These are phyloP conservation scores for Melanogaster broomeanus DNA, from an alignment of 768 basidiomycete species.

Conservation along the genomic window DNA sequence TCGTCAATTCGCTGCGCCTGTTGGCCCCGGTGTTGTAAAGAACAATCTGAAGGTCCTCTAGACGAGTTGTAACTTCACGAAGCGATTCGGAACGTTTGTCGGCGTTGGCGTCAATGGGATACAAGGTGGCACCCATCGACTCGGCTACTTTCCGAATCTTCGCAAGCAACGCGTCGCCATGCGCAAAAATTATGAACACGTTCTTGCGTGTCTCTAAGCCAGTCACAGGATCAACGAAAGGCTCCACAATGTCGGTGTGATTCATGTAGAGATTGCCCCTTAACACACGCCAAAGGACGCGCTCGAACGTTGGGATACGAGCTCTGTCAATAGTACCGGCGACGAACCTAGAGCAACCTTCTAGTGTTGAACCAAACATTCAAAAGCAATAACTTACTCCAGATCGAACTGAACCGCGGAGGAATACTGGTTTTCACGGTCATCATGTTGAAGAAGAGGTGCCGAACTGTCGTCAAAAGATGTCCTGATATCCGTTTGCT, in stretches of 20 bases:
- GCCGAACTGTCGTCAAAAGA: slow-evolving; percentile 93
- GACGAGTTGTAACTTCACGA: slow-evolving; percentile 80
- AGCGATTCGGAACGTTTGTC: slow-evolving; percentile 92
- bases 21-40: slow-evolving; percentile 87
- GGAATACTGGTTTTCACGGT: slow-evolving; percentile 68
- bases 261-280: slow-evolving; percentile 99
- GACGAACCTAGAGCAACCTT: slow-evolving; percentile 66
- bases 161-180: slow-evolving; percentile 86
- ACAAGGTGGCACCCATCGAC: slow-evolving; percentile 97
- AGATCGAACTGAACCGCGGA: slow-evolving; percentile 74
- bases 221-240: slow-evolving; percentile 86
- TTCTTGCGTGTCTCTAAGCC: slow-evolving; percentile 91
- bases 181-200: slow-evolving; percentile 99
- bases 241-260: slow-evolving; percentile 90
- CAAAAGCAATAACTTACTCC: slow-evolving; percentile 55
- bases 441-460: slow-evolving; percentile 90
- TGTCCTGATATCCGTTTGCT: slow-evolving; percentile 75
- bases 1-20: slow-evolving; percentile 79
- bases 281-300: slow-evolving; percentile 96
- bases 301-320: slow-evolving; percentile 91
- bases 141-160: slow-evolving; percentile 99
- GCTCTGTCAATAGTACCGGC: slow-evolving; percentile 95
- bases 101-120: slow-evolving; percentile 92
- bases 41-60: slow-evolving; percentile 90
- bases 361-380: neutral